phyloP scores from a whole-genome alignment of 1,284 basidiomycete genomes.

The Malassezia furfur region DNA sequence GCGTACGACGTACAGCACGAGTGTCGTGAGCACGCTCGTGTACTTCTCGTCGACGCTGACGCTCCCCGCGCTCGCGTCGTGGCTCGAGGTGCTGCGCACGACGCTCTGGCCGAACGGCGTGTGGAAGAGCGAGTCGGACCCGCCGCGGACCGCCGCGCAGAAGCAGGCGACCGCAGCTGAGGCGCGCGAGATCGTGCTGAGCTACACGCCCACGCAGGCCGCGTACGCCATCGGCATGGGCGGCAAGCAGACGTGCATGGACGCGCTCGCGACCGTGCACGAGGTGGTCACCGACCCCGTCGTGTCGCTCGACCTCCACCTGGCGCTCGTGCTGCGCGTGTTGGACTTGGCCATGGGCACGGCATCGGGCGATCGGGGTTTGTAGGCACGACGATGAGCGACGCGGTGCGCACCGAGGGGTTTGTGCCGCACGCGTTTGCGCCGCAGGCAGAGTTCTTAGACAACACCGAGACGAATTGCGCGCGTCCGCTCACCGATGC shows the following conservation, averaged over 20 bases:
- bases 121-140: slow-evolving; percentile 10
- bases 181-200: slow-evolving; percentile 35
- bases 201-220: slow-evolving; percentile 42
- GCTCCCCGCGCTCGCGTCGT: slow-evolving; percentile 27
- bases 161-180: slow-evolving; percentile 23
- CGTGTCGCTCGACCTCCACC: slow-evolving; percentile 27
- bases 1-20: slow-evolving; percentile 39
- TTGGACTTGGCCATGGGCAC: slow-evolving; percentile 29
- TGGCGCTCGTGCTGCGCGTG: slow-evolving; percentile 29
- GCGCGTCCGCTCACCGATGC: slow-evolving; percentile 62
- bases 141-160: slow-evolving; percentile 22
- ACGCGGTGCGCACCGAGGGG: slow-evolving; percentile 12
- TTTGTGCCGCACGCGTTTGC: slow-evolving; percentile 22
- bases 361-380: slow-evolving; percentile 16
- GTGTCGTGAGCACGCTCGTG: slow-evolving; percentile 36
- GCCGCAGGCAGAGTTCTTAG: slow-evolving; percentile 44
- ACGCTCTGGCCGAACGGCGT: slow-evolving; percentile 40
- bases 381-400: slow-evolving; percentile 1
- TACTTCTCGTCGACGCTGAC: slow-evolving; percentile 33
- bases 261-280: slow-evolving; percentile 37
- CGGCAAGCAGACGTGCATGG: slow-evolving; percentile 33
- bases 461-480: slow-evolving; percentile 59
- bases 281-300: slow-evolving; percentile 29
- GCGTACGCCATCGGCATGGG: slow-evolving; percentile 42
- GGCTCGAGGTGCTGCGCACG: slow-evolving; percentile 28